These are phyloP conservation scores for Penicillium glabrum DNA, from an alignment of 2,329 filamentous ascomycete genomes.

Conservation along the genomic window DNA sequence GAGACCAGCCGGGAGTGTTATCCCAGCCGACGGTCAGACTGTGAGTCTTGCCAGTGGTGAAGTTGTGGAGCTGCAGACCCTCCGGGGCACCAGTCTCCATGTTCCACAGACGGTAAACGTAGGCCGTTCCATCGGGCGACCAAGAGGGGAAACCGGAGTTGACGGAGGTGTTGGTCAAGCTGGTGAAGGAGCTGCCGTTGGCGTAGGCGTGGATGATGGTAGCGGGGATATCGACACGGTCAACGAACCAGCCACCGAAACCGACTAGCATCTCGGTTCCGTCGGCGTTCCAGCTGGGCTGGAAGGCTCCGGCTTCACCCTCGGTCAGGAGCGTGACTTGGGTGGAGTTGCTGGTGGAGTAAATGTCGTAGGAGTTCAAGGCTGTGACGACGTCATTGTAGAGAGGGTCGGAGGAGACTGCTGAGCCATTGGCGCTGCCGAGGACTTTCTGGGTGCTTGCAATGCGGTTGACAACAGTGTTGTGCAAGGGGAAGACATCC, in stretches of 20 bases:
- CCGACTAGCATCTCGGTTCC: slow-evolving; percentile 32
- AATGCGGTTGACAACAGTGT: slow-evolving; percentile 19
- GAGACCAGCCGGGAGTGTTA: slow-evolving; percentile 18
- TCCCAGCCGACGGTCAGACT: slow-evolving; percentile 14
- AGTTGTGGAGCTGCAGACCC: slow-evolving; percentile 5
- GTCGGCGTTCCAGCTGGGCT: slow-evolving; percentile 35
- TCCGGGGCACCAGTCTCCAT: background rate
- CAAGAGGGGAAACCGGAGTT: slow-evolving; percentile 7
- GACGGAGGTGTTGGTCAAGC: background rate
- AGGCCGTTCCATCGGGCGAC: slow-evolving; percentile 13
- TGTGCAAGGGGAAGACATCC: slow-evolving; percentile 42
- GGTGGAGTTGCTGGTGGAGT: slow-evolving; percentile 11
- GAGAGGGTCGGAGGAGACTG: slow-evolving; percentile 24
- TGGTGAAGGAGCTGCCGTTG: slow-evolving; percentile 2
- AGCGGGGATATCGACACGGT: background rate
- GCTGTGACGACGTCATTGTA: slow-evolving; percentile 25
- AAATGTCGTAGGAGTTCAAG: background rate
- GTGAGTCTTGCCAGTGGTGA: slow-evolving; percentile 8
- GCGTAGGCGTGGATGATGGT: slow-evolving; percentile 1
- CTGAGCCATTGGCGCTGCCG: slow-evolving; percentile 24
- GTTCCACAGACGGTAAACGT: slow-evolving; percentile 14
- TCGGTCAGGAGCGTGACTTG: slow-evolving; percentile 14
- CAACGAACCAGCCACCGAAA: slow-evolving; percentile 8
- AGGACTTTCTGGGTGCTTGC: slow-evolving; percentile 39
- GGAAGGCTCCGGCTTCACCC: slow-evolving; percentile 44